Conservation (phyloP, 805 yeast genomes). For the Vanderwaltozyma verrucispora region DNA sequence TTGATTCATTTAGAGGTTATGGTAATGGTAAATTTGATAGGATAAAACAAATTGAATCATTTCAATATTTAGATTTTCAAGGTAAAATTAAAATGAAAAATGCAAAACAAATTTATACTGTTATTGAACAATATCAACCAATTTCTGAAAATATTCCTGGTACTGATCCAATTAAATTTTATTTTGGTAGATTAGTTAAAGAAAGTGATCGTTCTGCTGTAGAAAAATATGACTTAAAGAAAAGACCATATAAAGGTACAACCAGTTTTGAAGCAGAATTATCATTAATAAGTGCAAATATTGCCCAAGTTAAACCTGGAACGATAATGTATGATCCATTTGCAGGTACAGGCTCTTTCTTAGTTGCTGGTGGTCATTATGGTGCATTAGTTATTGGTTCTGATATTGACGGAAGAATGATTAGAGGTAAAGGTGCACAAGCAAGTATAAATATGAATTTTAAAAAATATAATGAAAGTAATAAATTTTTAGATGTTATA, state of each 20-base stretch:
- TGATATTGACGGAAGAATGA: slow-evolving; percentile 79
- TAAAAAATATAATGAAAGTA: slow-evolving; percentile 53
- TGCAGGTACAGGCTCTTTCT: slow-evolving; percentile 92
- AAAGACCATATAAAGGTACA: slow-evolving; percentile 84
- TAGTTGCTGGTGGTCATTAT: slow-evolving; percentile 76
- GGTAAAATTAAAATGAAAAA: slow-evolving; percentile 73
- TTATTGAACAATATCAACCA: slow-evolving; percentile 65
- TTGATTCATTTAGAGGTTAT: slow-evolving; percentile 68
- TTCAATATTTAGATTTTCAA: slow-evolving; percentile 55
- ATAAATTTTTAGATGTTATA: slow-evolving; percentile 58
- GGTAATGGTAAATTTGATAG: slow-evolving; percentile 32
- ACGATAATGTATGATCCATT: slow-evolving; percentile 85
- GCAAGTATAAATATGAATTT: slow-evolving; percentile 50
- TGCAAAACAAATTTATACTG: slow-evolving; percentile 59
- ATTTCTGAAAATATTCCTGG: slow-evolving; percentile 35
- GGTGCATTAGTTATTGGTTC: slow-evolving; percentile 79
- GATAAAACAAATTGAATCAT: slow-evolving; percentile 57
- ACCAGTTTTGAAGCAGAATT: slow-evolving; percentile 95
- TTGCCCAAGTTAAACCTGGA: slow-evolving; percentile 62
- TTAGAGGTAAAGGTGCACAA: slow-evolving; percentile 49
- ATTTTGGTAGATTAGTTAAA: slow-evolving; percentile 68
- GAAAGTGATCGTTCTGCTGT: slow-evolving; percentile 53
- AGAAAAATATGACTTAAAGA: slow-evolving; percentile 72
- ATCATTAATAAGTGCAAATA: slow-evolving; percentile 75
- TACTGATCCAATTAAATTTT: slow-evolving; percentile 42